Percentiles rank a stretch among this genome's conserved stretches.
Conservation (phyloP, 2,329 filamentous ascomycete genomes). For the Aureobasidium vineae region DNA sequence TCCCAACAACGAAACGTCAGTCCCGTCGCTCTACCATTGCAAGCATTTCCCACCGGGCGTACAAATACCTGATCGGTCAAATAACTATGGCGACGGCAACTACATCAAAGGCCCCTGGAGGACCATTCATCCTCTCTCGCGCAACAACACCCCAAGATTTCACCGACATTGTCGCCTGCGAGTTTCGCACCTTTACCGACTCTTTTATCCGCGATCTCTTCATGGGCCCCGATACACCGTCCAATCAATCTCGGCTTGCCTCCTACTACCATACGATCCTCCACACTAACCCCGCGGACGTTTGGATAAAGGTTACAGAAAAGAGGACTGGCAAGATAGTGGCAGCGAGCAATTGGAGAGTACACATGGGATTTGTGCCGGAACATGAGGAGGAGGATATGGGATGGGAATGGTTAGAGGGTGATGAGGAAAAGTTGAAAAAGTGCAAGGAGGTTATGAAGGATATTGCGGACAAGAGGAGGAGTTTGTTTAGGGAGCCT, state of each 20-base stretch:
- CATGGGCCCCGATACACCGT: conserved; percentile 32
- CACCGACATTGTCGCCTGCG: conserved; percentile 10
- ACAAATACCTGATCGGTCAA: no score
- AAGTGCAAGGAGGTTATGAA: conserved; percentile 12
- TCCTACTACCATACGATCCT: conserved; percentile 29
- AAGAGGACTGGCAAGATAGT: conserved; percentile 33
- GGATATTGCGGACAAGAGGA: conserved; percentile 27
- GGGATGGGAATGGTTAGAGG: conserved; percentile 28
- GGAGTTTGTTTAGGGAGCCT: conserved; percentile 26
- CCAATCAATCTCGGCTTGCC: conserved; percentile 23
- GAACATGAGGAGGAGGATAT: conserved; percentile 29
- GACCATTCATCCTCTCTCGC: conserved; percentile 9
- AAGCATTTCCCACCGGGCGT: no score
- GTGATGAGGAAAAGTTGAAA: conserved; percentile 25
- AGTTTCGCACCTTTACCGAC: conserved; percentile 21
- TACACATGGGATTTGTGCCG: conserved; percentile 31
- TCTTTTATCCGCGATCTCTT: conserved; percentile 25
- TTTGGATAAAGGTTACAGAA: conserved; percentile 38
- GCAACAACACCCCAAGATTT: conserved; percentile 11
- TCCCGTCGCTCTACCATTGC: background rate
- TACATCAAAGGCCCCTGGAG: no score
- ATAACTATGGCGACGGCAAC: no score
- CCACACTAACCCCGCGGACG: conserved; percentile 30
- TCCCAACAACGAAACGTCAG: no score
- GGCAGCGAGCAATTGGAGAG: conserved; percentile 37